Evolutionary conservation across 1,284 basidiomycete genomes (phyloP).

Genomic region (Austropuccinia psidii): DNA sequence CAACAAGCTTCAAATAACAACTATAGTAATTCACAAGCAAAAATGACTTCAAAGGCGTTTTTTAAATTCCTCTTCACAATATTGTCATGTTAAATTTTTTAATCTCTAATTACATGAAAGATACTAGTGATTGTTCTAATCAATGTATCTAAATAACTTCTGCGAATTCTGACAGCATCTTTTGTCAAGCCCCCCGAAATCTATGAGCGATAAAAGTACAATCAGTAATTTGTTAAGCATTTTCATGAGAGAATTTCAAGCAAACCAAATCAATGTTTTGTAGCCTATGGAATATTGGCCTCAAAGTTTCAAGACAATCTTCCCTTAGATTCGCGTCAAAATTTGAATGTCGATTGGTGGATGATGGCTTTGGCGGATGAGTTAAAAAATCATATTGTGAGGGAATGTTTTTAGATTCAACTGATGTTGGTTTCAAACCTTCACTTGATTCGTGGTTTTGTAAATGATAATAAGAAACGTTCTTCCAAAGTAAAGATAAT

Average conservation of each 20-base stretch:
- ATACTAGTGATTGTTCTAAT: slow-evolving; percentile 24
- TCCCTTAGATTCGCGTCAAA: slow-evolving; percentile 15
- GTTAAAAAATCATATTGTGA: not conserved
- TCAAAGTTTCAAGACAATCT: slow-evolving; percentile 22
- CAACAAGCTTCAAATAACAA: too few relatives aligned
- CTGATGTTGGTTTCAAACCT: too few relatives aligned
- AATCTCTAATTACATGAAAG: too few relatives aligned
- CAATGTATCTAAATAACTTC: slow-evolving; percentile 23
- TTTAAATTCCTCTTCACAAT: too few relatives aligned
- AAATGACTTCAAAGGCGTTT: too few relatives aligned
- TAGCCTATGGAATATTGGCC: slow-evolving; percentile 19
- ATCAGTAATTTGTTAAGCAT: not conserved
- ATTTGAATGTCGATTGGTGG: not conserved
- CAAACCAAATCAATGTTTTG: slow-evolving; percentile 32
- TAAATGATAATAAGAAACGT: slow-evolving; percentile 23
- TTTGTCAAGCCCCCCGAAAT: slow-evolving; percentile 14
- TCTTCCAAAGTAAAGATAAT: slow-evolving; percentile 28
- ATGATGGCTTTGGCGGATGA: not conserved
- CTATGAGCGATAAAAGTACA: not conserved
- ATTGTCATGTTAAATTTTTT: too few relatives aligned
- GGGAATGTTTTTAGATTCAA: not conserved
- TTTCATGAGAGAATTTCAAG: not conserved
- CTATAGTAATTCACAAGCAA: too few relatives aligned
- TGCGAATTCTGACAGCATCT: slow-evolving; percentile 6
- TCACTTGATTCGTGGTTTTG: not conserved